Evolutionary conservation across 1,139 yeast genomes (phyloP).

Genomic region (Geotrichum klebahnii): DNA sequence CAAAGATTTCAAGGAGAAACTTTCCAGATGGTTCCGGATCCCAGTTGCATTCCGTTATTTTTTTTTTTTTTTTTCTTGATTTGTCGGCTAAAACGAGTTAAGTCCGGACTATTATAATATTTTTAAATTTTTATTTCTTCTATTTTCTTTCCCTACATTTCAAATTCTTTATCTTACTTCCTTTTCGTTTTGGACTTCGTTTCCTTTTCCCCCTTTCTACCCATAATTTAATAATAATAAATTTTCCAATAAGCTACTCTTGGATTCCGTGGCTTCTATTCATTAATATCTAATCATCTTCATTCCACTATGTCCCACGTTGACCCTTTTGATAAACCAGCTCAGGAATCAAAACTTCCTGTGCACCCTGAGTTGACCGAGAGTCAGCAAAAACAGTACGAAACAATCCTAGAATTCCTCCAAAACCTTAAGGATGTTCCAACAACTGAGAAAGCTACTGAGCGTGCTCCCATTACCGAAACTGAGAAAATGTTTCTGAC

Average conservation of each 20-base stretch:
- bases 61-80: conserved; percentile 37
- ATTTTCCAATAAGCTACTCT: too few species aligned
- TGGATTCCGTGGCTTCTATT: neutral
- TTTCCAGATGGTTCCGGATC: too few species aligned
- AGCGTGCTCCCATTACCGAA: conserved; percentile 44
- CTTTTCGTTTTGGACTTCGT: too few species aligned
- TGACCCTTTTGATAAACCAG: conserved; percentile 33
- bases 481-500: conserved; percentile 88
- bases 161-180: neutral
- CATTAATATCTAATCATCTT: too few species aligned
- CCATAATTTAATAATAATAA: neutral
- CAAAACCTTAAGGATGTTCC: conserved; percentile 45
- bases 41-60: too few species aligned
- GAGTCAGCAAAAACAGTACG: conserved; percentile 58
- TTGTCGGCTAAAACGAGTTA: conserved; percentile 32
- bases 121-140: neutral
- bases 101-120: neutral
- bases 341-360: conserved; percentile 48
- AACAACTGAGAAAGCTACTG: conserved; percentile 37
- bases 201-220: neutral
- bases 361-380: conserved; percentile 46
- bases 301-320: conserved; percentile 22
- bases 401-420: conserved; percentile 57
- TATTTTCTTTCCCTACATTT: neutral
- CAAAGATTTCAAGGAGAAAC: too few species aligned